Conservation (phyloP, 768 basidiomycete genomes). For the Leccinum uliginosum region DNA sequence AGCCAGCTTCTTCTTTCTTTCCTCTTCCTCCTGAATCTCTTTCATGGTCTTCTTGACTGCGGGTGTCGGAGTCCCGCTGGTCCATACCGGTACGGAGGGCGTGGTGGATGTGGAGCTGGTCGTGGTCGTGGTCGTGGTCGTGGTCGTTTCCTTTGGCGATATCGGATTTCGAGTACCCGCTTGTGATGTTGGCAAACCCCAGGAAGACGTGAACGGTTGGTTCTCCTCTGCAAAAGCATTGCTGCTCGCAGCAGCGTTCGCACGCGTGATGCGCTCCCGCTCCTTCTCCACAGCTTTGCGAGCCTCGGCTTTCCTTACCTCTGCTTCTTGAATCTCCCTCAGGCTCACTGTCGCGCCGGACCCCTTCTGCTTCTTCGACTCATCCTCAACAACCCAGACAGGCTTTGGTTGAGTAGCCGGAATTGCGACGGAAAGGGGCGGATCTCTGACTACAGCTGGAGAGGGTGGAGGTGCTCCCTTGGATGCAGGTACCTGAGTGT, state of each 20-base stretch:
- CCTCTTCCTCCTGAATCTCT: slow-evolving; percentile 98
- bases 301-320: slow-evolving; percentile 74
- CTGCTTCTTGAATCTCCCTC: slow-evolving; percentile 93
- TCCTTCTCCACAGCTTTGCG: slow-evolving; percentile 74
- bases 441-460: slow-evolving; percentile 17
- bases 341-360: slow-evolving; percentile 55
- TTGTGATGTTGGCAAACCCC: slow-evolving; percentile 87
- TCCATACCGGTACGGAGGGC: slow-evolving; percentile 62
- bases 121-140: slow-evolving; percentile 17
- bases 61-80: slow-evolving; percentile 50
- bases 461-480: slow-evolving; percentile 14
- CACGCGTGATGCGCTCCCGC: slow-evolving; percentile 56
- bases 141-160: slow-evolving; percentile 40
- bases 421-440: slow-evolving; percentile 18
- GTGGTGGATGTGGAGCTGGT: slow-evolving; percentile 26
- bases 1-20: slow-evolving; percentile 68
- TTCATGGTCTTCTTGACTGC: slow-evolving; percentile 89
- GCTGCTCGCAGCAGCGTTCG: slow-evolving; percentile 31
- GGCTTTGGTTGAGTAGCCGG: slow-evolving; percentile 39
- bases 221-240: slow-evolving; percentile 47
- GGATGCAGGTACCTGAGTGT: slow-evolving; percentile 19
- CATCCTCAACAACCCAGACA: slow-evolving; percentile 69
- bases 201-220: slow-evolving; percentile 66
- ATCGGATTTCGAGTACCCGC: slow-evolving; percentile 47
- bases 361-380: slow-evolving; percentile 51